Evolutionary conservation across 1,284 basidiomycete genomes (phyloP).

Genomic region (Ganoderma boninense): DNA sequence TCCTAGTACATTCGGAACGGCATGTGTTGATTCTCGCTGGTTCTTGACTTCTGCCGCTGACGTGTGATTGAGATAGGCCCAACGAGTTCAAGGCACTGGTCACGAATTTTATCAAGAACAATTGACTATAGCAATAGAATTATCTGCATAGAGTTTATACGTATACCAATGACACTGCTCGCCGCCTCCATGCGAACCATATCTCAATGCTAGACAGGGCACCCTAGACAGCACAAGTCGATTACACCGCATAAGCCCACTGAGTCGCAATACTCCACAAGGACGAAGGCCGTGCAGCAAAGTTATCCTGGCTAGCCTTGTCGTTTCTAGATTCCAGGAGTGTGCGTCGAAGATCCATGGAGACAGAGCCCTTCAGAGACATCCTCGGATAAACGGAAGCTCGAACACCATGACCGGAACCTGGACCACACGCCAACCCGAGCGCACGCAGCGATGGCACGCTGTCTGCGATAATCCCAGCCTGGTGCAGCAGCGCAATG

Average conservation of each 20-base stretch:
- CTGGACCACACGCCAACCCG: neutral
- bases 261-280: constrained; percentile 11
- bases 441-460: neutral
- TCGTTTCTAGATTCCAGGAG: constrained; percentile 1
- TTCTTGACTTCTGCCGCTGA: neutral
- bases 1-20: constrained; percentile 67
- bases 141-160: constrained; percentile 13
- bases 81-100: constrained; percentile 56
- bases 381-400: neutral
- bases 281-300: constrained; percentile 8
- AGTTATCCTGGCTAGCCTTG: neutral
- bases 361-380: neutral
- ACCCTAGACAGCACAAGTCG: neutral
- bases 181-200: neutral
- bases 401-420: neutral
- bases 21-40: constrained; percentile 38
- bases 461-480: neutral
- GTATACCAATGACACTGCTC: neutral
- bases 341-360: constrained; percentile 2
- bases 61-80: constrained; percentile 43
- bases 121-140: constrained; percentile 16
- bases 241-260: constrained; percentile 14
- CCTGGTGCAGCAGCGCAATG: neutral
- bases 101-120: constrained; percentile 47
- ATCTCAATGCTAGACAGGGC: neutral